Conservation (phyloP, 495 filamentous ascomycete species). For the Usnea hakonensis region DNA sequence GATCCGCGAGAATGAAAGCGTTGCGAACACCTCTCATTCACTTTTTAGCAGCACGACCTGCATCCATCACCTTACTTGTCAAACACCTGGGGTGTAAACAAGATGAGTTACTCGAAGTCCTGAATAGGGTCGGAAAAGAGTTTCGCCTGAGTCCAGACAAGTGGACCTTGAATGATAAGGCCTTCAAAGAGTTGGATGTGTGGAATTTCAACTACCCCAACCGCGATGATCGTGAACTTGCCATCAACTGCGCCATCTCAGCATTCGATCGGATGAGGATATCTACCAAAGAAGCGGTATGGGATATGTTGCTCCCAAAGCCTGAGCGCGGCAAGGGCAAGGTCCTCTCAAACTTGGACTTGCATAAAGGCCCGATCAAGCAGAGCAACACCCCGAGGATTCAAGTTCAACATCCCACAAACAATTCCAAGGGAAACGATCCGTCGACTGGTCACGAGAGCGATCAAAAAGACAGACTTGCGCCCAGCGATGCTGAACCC, state of each 20-base stretch:
- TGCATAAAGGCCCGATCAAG: conserved; percentile 50
- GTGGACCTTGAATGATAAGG: conserved; percentile 59
- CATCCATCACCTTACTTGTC: conserved; percentile 50
- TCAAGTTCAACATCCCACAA: conserved; percentile 45
- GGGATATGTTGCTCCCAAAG: conserved; percentile 70
- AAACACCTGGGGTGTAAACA: conserved; percentile 46
- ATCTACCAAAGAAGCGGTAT: conserved; percentile 61
- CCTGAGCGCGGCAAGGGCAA: conserved; percentile 75
- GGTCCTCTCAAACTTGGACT: conserved; percentile 64
- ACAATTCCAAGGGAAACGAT: conserved; percentile 36
- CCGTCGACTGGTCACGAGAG: conserved; percentile 44
- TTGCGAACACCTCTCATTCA: conserved; percentile 59
- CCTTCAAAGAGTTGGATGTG: conserved; percentile 76
- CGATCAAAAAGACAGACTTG: conserved; percentile 40
- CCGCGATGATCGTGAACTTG: conserved; percentile 61
- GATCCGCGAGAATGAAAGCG: conserved; percentile 44
- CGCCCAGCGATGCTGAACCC: conserved; percentile 41
- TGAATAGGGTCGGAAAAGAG: conserved; percentile 49
- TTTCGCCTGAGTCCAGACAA: conserved; percentile 55
- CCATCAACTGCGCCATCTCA: conserved; percentile 77
- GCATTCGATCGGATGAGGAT: conserved; percentile 74
- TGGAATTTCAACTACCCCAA: conserved; percentile 66
- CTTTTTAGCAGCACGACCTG: conserved; percentile 57
- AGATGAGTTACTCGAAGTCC: conserved; percentile 50
- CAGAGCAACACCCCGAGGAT: conserved; percentile 48